Evolutionary conservation across 345 rosid genomes (phyloP).

Genomic region (Arabis alpina): DNA sequence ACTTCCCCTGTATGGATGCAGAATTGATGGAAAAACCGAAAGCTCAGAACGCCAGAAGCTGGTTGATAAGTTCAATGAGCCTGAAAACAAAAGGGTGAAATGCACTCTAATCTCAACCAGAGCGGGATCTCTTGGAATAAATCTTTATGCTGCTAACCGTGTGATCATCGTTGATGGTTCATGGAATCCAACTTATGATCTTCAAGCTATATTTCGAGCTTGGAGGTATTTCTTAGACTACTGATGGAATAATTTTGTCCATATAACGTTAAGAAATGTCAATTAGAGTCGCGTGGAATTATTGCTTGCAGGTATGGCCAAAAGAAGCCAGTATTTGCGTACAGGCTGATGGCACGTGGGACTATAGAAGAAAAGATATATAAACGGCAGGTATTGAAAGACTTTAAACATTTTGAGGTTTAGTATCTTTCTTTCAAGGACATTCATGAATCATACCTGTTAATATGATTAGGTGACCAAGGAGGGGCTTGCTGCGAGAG

Average conservation of each 20-base stretch:
- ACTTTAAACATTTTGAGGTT: neutral
- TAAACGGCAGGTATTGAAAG: conserved; percentile 86
- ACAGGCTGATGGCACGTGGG: conserved; percentile 94
- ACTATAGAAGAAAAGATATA: conserved; percentile 99
- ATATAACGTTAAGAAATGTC: neutral
- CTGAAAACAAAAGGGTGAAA: conserved; percentile 80
- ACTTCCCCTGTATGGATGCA: conserved; percentile 43
- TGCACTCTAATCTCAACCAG: conserved; percentile 95
- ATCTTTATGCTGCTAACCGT: conserved; percentile 98
- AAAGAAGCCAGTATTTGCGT: conserved; percentile 94
- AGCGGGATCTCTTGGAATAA: conserved; percentile 98
- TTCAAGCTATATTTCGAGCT: conserved; percentile 97
- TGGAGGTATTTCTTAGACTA: conserved; percentile 74
- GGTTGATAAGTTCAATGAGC: conserved; percentile 94
- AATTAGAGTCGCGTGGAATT: conserved; percentile 29
- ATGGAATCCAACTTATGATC: conserved; percentile 99
- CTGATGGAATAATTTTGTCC: conserved; percentile 7
- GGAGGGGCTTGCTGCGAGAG: conserved; percentile 99
- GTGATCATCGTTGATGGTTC: conserved; percentile 98
- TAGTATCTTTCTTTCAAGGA: conserved; percentile 4
- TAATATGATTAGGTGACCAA: conserved; percentile 79
- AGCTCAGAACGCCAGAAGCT: conserved; percentile 95
- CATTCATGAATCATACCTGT: conserved; percentile 27
- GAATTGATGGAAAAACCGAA: conserved; percentile 97
- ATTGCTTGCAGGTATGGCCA: conserved; percentile 84